Evolutionary conservation across 345 rosid species (phyloP).

Genomic region (Erysimum cheiranthoides): DNA sequence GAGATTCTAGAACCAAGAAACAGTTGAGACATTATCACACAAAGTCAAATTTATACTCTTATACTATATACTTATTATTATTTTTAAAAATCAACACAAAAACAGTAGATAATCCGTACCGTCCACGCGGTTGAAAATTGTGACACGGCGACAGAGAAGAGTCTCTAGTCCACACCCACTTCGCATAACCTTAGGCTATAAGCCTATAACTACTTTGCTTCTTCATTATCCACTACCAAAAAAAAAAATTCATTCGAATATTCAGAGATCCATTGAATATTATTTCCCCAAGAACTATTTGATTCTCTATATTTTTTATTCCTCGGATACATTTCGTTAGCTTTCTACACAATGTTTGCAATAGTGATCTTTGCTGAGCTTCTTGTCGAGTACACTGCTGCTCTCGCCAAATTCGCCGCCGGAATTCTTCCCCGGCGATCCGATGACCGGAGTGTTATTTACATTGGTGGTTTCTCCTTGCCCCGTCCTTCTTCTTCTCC

Average conservation of each 20-base stretch:
- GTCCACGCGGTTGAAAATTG: neutral
- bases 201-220: neutral
- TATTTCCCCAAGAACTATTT: neutral
- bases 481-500: neutral
- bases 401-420: slow-evolving; percentile 48
- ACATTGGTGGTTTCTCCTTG: slow-evolving; percentile 14
- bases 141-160: slow-evolving; percentile 12
- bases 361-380: slow-evolving; percentile 56
- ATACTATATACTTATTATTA: too few relatives aligned
- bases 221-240: neutral
- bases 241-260: neutral
- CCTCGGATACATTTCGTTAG: neutral
- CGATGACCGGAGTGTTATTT: neutral
- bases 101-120: neutral
- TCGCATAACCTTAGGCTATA: neutral
- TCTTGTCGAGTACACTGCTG: slow-evolving; percentile 52
- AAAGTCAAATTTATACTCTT: slow-evolving; percentile 8
- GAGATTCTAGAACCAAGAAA: slow-evolving; percentile 21
- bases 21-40: slow-evolving; percentile 1
- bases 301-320: neutral
- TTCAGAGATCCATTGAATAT: neutral
- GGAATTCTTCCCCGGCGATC: slow-evolving; percentile 30
- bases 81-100: neutral
- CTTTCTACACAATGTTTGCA: slow-evolving; percentile 47
- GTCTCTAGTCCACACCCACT: slow-evolving; percentile 21